Base-by-base conservation (phyloP, 345 rosid genomes). In the Raphanus sativus region DNA sequence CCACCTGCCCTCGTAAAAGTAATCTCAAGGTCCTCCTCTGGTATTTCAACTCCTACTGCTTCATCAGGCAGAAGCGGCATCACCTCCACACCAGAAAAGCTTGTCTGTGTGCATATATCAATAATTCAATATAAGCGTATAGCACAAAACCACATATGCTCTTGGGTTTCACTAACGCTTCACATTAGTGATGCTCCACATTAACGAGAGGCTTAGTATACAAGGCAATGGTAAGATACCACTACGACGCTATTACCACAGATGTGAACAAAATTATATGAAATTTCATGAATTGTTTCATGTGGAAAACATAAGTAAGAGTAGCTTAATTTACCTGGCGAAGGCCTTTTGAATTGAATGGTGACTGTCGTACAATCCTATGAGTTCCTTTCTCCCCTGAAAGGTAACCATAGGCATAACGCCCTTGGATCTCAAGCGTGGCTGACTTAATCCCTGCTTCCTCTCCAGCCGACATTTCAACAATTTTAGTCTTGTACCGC, bases 401-500 rank as follows among this genome's bases (percentile, higher is more conserved):
- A 59, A 94, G 78, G 71, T 92, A 92, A 72, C 98, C 98, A 74
- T 89, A 94, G 1, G 97, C 98, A 83, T 89, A 92, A 58, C 90
- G 93, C 6, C 98, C 98, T 76, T 89, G 94, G 40, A 94, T 72
- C 87, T 94, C 98, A 81, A 94, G 62, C 0, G 91, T 89, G 17
- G 87, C 98, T 0, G 97, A 94, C 83, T 94, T 94, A 80, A 94
- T 90, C 75, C 98, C 98, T 50, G 98, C 98, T 87, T 94, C 97
- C 75, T 94, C 97, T 80, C 97, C 98, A 48, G 81, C 66, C 10
- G 97, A 94, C 85, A 85, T 92, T 78, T 92, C 98, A 81, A 92
- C 97, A 21, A 94, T 86, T 71, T 83, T 87, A 25, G 91, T 83
- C 85, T 89, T 92, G 80, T 94, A 92, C 58, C 87, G 63, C 62